Base-by-base conservation (phyloP, 2,329 filamentous ascomycete genomes). In the Calonectria pteridis region DNA sequence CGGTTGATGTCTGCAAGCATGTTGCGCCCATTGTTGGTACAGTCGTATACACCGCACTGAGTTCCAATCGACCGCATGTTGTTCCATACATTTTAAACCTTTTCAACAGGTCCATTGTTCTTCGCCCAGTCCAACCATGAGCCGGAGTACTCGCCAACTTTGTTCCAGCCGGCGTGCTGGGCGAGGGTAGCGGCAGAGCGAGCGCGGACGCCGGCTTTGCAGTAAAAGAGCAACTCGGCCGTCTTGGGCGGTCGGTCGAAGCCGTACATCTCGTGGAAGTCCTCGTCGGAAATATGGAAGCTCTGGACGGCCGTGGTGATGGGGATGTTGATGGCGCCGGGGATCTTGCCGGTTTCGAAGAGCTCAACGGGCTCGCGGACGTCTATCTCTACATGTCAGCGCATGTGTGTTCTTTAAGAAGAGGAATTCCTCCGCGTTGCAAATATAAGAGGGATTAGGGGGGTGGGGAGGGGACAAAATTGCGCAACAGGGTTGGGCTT, bases 151-250 rank as follows among this genome's bases (percentile, higher is more conserved):
- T 95, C 94, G 26, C 91, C 91, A 0, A 94, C 91, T 10, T 89
- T 90, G 63, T 86, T 84, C 89, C 94, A 98, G 13, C 96, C 96
- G 2, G 92, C 93, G 82, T 94, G 90, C 79, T 88, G 87, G 35
- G 97, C 97, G 83, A 98, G 84, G 76, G 90, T 89, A 9, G 95
- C 95, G 9, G 96, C 96, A 0, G 94, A 91, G 58, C 89, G 88
- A 78, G 94, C 95, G 82, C 97, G 89, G 76, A 98, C 94, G 2
- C 97, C 97, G 0, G 96, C 93, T 86, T 95, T 97, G 86, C 97
- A 99, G 84, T 98, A 98, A 81, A 98, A 97, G 5, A 98, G 89
- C 18, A 98, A 83, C 76, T 91, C 87, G 37, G 84, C 83, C 55
- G 91, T 88, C 73, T 86, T 87, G 3, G 80, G 79, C 0, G 89